Base-by-base conservation (phyloP, 177 flowering plant genomes). In the Vitis hybrid region DNA sequence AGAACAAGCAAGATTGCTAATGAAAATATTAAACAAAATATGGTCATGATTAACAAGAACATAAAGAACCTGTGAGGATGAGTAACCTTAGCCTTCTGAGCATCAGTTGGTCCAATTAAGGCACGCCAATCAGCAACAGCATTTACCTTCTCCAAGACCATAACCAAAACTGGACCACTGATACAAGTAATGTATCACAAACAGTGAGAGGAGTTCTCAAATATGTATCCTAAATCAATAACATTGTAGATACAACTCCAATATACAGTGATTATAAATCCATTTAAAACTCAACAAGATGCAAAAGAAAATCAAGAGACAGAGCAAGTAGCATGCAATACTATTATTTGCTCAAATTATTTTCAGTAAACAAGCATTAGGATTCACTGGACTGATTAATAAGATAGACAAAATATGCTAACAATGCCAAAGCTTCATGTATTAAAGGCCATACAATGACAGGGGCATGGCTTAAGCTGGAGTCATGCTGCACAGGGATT, bases 31-130 rank as follows among this genome's bases (percentile, higher is more conserved):
- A 40, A 40, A 56, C 30, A 35, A 50, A 60, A 8, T 15, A 19
- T 19, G 32, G 59, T 48, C 10, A 56, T 18, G 24, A 60, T 32
- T 7, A 60, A 77, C 10, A 21, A 30, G 32, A 52, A 13, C 60
- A 63, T 24, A 10, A 57, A 67, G 54, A 46, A 92, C 98, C 97
- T 91, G 65, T 78, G 74, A 72, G 97, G 97, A 75, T 94, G 90
- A 66, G 92, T 83, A 75, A 83, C 46, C 82, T 88, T 92, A 48
- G 98, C 97, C 78, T 84, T 85, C 49, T 71, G 65, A 56, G 92
- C 88, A 85, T 94, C 95, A 51, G 98, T 94, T 49, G 98, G 97
- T 51, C 97, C 98, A 78, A 92, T 92, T 67, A 92, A 69, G 71
- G 77, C 74, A 70, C 98, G 94, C 97, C 97, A 92, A 80, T 91